Evolutionary conservation across 2,329 filamentous ascomycete species (phyloP), one percentile per base, ranked within the genome.

Genomic region (Ophiocordyceps camponoti-floridani): DNA sequence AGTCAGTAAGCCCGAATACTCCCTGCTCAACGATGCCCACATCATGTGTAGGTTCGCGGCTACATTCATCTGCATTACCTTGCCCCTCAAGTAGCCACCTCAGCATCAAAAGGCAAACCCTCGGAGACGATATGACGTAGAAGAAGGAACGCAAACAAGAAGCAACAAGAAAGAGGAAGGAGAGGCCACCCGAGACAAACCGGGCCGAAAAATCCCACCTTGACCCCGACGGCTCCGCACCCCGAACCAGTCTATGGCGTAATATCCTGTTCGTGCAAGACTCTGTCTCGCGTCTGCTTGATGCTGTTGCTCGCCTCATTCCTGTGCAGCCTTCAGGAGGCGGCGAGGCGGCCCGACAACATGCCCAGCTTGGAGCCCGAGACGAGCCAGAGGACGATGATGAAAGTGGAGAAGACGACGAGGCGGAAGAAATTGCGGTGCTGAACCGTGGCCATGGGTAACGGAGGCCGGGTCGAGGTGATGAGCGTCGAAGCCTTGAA

Each of bases 401-500:
- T 62, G 38, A 66, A 52, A 35, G 62, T 53, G 12, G 65, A 61
- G 48, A 71, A 63, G 13, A 68, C 42, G n/a, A 66, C 53, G 12
- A 61, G 55, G n/a, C 67, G 63, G 40, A 63, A 50, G 48, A 72
- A 72, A 4, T 58, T 59, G 19, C 57, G 55, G 10, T 57, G 42
- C 42, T 61, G 58, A 12, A 55, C 43, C 5, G 53, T 52, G 14
- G 47, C 53, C 35, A 49, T 49, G n/a, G 43, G 49, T 7, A 46
- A 33, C 18, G 44, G 38, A 4, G 50, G 41, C 1, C 49, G 3
- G 41, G 51, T 6, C 46, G 43, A 9, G 45, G 49, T n/a, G 13
- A 51, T 50, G 12, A 69, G 58, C 23, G 66, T 55, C 35, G 59
- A 58, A n/a, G 56, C 51, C 8, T 71, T 57, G 49, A 79, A 77